phyloP scores from a whole-genome alignment of 2,329 filamentous ascomycete genomes.

The Beauveria sp. region DNA sequence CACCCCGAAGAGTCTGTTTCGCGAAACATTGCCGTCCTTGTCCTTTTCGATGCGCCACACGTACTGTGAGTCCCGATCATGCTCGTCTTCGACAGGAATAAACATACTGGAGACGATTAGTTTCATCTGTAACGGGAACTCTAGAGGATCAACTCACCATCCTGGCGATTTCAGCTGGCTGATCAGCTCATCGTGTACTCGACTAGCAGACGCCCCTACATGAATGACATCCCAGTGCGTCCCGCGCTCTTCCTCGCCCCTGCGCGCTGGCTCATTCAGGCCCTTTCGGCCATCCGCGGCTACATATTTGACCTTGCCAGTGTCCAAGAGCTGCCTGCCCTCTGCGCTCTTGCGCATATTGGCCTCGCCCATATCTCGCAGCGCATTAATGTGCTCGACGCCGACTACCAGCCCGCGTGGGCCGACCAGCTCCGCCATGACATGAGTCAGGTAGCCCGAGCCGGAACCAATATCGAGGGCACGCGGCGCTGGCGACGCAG shows the following conservation, averaged over 20 bases:
- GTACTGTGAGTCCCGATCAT: constrained; percentile 44
- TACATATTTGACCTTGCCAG: constrained; percentile 62
- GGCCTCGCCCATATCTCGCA: constrained; percentile 52
- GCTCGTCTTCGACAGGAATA: constrained; percentile 61
- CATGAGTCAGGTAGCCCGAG: constrained; percentile 78
- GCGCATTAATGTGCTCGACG: constrained; percentile 62
- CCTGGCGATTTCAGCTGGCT: constrained; percentile 75
- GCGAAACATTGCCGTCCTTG: constrained; percentile 50
- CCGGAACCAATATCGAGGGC: constrained; percentile 70
- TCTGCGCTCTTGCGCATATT: constrained; percentile 59
- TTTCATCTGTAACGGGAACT: constrained; percentile 15
- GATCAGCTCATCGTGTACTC: constrained; percentile 64
- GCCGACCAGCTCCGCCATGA: constrained; percentile 71
- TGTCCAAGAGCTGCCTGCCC: constrained; percentile 52
- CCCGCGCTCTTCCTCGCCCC: constrained; percentile 39
- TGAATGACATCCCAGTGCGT: constrained; percentile 85
- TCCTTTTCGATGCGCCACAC: constrained; percentile 72
- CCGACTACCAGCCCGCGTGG: constrained; percentile 51
- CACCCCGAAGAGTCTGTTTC: constrained; percentile 60
- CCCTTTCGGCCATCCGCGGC: constrained; percentile 67
- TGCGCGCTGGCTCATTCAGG: constrained; percentile 38
- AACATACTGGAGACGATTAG: constrained; percentile 48
- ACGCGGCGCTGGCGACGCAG: constrained; percentile 32
- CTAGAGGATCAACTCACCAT: constrained; percentile 32
- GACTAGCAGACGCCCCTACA: constrained; percentile 76